Evolutionary conservation across 2,329 filamentous ascomycete species (phyloP), one percentile per base, ranked within the genome.

Genomic region (Nigrospora osmanthi): DNA sequence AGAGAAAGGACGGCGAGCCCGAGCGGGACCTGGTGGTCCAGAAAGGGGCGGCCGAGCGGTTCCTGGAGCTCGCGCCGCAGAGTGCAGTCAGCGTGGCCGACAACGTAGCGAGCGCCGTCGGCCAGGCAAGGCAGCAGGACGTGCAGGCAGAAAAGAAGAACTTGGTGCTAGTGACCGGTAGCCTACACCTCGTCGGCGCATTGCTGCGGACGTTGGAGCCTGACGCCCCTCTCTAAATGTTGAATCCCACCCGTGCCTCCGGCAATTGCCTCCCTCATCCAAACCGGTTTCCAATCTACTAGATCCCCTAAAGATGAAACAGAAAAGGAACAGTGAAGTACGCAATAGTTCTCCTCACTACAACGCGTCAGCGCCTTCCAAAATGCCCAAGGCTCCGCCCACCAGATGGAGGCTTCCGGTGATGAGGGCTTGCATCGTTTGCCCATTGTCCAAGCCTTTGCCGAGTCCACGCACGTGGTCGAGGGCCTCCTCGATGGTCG

Each of bases 151-250:
- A 48, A 42, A 54, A 60, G 3, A 71, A 72, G 41, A 70, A 79
- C 5, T n/a, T 83, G 0, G 54, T 61, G 9, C 67, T 95, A 44
- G 82, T 88, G 11, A 95, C 89, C 13, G 89, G 89, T 3, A 94
- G 88, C 61, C 67, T 95, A 57, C 85, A 95, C 70, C 72, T 95
- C 35, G 88, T 90, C 1, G 89, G 89, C 9, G 87, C 85, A 11
- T 70, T 89, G 38, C 68, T 95, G 43, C 83, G 86, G 60, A 81
- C 86, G 1, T 63, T 94, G 47, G 87, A 72, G 55, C 69, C 70
- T 10, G 64, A 66, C 12, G 55, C 23, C 23, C 23, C 23, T 28
- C 23, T 28, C 23, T 28, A 28, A 10, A 28, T 28, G 23, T 28
- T 28, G 23, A 28, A 28, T 28, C 5, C 9, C 23, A 7, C 9